Evolutionary conservation across 2,329 filamentous ascomycete genomes (phyloP).

Genomic region (Colletotrichum musicola): DNA sequence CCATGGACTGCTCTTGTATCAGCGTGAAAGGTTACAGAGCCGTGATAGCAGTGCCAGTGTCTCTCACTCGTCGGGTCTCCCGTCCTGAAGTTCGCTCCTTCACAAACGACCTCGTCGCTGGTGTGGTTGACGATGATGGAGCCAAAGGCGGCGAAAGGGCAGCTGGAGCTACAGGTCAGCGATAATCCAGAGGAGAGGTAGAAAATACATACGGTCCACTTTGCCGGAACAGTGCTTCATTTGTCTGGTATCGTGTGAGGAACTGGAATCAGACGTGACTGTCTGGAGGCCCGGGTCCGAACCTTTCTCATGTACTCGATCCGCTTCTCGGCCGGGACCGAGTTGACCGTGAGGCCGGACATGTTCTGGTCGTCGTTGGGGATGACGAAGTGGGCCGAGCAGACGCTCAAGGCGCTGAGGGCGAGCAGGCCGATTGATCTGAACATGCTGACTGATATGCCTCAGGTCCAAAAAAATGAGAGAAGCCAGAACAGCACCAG

Average conservation of each 20-base stretch:
- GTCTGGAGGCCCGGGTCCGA: no score
- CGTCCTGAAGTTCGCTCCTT: conserved; percentile 33
- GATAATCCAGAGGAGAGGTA: no score
- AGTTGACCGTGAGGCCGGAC: conserved; percentile 31
- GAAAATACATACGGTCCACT: conserved; percentile 22
- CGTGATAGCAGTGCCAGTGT: no score
- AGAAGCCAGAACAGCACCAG: no score
- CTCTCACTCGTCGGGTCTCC: conserved; percentile 29
- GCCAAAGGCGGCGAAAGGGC: conserved; percentile 66
- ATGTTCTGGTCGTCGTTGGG: conserved; percentile 36
- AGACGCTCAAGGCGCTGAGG: not conserved
- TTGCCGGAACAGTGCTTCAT: conserved; percentile 26
- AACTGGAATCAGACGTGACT: rapidly evolving
- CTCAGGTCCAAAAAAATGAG: not conserved
- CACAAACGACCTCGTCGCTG: conserved; percentile 47
- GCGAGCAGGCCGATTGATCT: not conserved
- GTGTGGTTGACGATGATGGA: conserved; percentile 69
- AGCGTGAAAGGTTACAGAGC: not conserved
- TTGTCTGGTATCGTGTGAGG: not conserved
- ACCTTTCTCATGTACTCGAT: conserved; percentile 32
- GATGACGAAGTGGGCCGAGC: conserved; percentile 17
- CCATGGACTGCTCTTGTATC: conserved; percentile 10
- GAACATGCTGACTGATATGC: not conserved
- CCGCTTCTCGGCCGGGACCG: conserved; percentile 19
- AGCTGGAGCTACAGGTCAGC: conserved; percentile 42